These are phyloP conservation scores for Pseudogymnoascus sp. DNA, from an alignment of 2,329 filamentous ascomycete species.

Conservation along the genomic window DNA sequence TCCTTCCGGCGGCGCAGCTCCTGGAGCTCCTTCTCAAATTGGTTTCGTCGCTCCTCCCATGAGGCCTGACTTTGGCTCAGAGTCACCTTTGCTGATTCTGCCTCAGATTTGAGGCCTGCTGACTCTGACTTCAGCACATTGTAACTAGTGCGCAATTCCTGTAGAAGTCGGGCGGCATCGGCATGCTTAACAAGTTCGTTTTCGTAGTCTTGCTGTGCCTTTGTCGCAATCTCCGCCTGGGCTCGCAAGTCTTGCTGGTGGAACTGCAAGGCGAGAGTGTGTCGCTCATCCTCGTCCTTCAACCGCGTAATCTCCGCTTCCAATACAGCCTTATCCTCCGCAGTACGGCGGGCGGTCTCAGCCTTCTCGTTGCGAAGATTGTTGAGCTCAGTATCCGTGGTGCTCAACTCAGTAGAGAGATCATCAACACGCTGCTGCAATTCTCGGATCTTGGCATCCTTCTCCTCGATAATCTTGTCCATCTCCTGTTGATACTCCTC, in stretches of 20 bases:
- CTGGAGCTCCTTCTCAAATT: slow-evolving; percentile 74
- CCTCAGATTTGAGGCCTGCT: slow-evolving; percentile 68
- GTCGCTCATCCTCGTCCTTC: slow-evolving; percentile 76
- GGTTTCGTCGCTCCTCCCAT: slow-evolving; percentile 75
- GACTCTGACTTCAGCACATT: slow-evolving; percentile 77
- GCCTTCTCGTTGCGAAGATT: slow-evolving; percentile 73
- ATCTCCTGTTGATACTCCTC: slow-evolving; percentile 87
- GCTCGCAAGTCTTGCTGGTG: slow-evolving; percentile 88
- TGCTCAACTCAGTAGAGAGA: slow-evolving; percentile 71
- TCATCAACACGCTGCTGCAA: slow-evolving; percentile 79
- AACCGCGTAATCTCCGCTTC: slow-evolving; percentile 74
- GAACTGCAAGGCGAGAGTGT: slow-evolving; percentile 71
- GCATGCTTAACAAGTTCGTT: slow-evolving; percentile 91
- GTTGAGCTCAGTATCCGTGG: slow-evolving; percentile 76
- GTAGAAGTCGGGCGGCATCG: slow-evolving; percentile 81
- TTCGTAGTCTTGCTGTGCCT: slow-evolving; percentile 93
- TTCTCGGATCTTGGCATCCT: slow-evolving; percentile 72
- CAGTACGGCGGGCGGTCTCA: slow-evolving; percentile 62
- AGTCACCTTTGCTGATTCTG: slow-evolving; percentile 75
- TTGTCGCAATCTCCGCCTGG: slow-evolving; percentile 87
- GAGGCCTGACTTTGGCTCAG: slow-evolving; percentile 76
- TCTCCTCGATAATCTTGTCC: slow-evolving; percentile 66
- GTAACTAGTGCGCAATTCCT: slow-evolving; percentile 70
- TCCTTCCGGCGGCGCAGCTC: slow-evolving; percentile 75
- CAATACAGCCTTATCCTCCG: slow-evolving; percentile 74